These are phyloP conservation scores for Ophiostoma australiae DNA, from an alignment of 2,329 filamentous ascomycete species.

Conservation along the genomic window DNA sequence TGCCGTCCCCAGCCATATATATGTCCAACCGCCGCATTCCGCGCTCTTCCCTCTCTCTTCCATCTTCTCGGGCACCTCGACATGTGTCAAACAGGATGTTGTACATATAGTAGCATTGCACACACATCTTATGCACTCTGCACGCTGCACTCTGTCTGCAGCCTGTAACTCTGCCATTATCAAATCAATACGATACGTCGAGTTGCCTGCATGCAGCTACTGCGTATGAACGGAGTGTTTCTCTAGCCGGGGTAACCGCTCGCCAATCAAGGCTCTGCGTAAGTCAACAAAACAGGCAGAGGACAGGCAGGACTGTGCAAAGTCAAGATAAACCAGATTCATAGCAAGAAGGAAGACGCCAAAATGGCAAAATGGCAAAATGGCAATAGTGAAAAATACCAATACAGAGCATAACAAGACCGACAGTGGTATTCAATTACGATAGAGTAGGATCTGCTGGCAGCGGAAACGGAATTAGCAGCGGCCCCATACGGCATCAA, in stretches of 20 bases:
- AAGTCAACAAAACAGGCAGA: not conserved
- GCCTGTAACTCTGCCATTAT: no score
- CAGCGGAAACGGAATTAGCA: not conserved
- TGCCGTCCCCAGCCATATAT: not conserved
- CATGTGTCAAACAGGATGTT: slow-evolving; percentile 3
- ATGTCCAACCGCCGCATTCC: not conserved
- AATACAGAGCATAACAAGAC: not conserved
- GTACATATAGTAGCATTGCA: slow-evolving; percentile 11
- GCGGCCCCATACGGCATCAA: slow-evolving; percentile 10
- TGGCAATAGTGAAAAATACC: not conserved
- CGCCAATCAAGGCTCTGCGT: slow-evolving; percentile 15
- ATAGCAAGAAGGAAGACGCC: not conserved
- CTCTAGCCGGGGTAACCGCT: slow-evolving; percentile 23
- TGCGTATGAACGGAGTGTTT: slow-evolving; percentile 19
- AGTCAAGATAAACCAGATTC: not conserved
- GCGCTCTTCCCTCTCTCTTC: not conserved
- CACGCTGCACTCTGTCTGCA: not conserved
- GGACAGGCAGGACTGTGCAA: not conserved
- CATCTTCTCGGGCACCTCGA: slow-evolving; percentile 7
- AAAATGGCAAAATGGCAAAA: not conserved
- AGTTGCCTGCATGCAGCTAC: slow-evolving; percentile 23
- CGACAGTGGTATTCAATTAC: not conserved
- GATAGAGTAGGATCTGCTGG: not conserved
- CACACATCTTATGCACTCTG: not conserved
- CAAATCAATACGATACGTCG: not conserved